phyloP scores from a whole-genome alignment of 2,329 filamentous ascomycete species.

The Trichophyton rubrum region DNA sequence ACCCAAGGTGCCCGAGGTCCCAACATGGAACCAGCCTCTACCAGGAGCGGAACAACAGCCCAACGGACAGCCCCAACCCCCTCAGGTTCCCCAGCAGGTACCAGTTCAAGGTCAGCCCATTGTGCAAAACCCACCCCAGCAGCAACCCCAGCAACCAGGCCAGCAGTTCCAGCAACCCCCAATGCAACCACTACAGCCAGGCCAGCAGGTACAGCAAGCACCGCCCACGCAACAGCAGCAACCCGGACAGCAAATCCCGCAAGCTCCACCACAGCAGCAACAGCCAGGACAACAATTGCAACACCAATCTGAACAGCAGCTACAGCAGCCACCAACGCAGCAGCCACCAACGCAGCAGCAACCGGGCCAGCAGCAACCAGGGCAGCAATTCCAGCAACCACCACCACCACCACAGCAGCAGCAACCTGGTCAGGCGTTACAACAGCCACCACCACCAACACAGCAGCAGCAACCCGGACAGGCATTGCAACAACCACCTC shows the following conservation, averaged over 20 bases:
- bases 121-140: neutral
- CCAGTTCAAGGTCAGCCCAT: neutral
- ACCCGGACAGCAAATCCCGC: neutral
- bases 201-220: neutral
- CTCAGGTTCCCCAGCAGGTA: neutral
- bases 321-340: neutral
- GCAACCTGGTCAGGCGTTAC: neutral
- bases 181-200: neutral
- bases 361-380: neutral
- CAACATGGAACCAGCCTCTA: neutral
- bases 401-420: neutral
- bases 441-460: neutral
- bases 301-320: neutral
- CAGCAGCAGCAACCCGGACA: neutral
- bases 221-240: neutral
- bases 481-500: neutral
- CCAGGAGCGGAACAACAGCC: neutral
- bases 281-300: neutral
- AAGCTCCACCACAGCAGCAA: neutral
- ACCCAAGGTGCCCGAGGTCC: neutral
- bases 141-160: neutral
- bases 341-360: neutral
- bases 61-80: neutral
- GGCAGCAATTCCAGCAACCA: neutral
- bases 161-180: neutral